Base-by-base conservation (phyloP, 1,139 yeast species). In the Saccharomyces uvarum region DNA sequence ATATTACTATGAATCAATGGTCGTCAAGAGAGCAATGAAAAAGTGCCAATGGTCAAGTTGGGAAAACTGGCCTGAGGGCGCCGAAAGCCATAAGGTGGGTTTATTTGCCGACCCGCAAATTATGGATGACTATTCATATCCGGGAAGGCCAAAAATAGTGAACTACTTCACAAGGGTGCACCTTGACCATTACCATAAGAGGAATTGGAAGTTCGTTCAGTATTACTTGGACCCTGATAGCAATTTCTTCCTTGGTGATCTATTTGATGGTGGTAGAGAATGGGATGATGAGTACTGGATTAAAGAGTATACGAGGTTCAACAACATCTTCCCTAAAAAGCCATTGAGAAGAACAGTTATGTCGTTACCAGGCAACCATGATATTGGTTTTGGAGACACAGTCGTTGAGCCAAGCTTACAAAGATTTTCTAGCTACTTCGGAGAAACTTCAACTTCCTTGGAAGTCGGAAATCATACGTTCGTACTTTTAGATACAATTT, bases 181-280 rank as follows among this genome's bases (percentile, higher is more conserved):
- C 7, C 55, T 74, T 28, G 99, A 93, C 67, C 82, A 86, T 60
- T 91, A 89, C 66, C 82, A 89, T 57, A 83, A 82, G 60, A 76
- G 95, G 58, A 90, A 91, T 65, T 87, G 90, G 79, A 78, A 78
- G 56, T 75, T 77, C 55, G 73, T 87, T 51, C 85, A 87, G 61
- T 63, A 72, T 7, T 62, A 72, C 2, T 75, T 93, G 53, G 81
- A 83, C 51, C 97, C 98, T 0, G 86, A 91, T 64, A 75, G 88
- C 2, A 82, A 83, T 1, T 71, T 91, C 4, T 93, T 89, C 66
- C 73, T 93, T 49, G 99, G 99, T 0, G 99, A 93, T 67, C 71
- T 91, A 56, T 88, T 91, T 66, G 99, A 93, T 70, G 98, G 98
- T 13, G 99, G 99, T 0, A 76, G 98, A 56, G 89, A 88, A 58